Evolutionary conservation across 2,329 filamentous ascomycete species (phyloP).

Genomic region (Atkinsonella texensis): DNA sequence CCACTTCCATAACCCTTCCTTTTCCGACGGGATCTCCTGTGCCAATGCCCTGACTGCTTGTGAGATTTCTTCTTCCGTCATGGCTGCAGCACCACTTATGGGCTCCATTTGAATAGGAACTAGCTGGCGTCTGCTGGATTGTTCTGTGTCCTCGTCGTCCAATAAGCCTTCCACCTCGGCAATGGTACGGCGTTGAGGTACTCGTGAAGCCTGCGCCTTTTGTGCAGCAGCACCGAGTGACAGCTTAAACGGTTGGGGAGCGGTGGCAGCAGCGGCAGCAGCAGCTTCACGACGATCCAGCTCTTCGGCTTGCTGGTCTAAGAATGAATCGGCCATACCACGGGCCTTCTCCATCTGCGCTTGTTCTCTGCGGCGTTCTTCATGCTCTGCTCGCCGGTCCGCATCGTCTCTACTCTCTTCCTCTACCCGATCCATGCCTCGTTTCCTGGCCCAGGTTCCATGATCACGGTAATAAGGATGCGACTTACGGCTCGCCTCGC

Average conservation of each 20-base stretch:
- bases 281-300: conserved; percentile 40
- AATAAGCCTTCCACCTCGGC: conserved; percentile 89
- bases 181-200: conserved; percentile 60
- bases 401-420: conserved; percentile 71
- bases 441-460: conserved; percentile 72
- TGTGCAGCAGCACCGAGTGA: conserved; percentile 84
- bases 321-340: conserved; percentile 82
- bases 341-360: conserved; percentile 66
- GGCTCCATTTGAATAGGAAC: conserved; percentile 75
- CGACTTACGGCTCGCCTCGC: conserved; percentile 59
- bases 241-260: conserved; percentile 78
- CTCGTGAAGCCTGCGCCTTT: conserved; percentile 46
- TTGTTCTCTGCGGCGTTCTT: conserved; percentile 57
- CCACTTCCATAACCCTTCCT: conserved; percentile 84
- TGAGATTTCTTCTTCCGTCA: conserved; percentile 78
- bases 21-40: conserved; percentile 78
- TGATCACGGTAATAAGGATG: conserved; percentile 83
- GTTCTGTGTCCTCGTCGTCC: conserved; percentile 84
- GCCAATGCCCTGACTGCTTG: conserved; percentile 74
- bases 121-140: conserved; percentile 58
- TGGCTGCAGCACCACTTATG: conserved; percentile 44
- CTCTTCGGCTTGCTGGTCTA: conserved; percentile 72
- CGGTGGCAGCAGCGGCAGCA: conserved; percentile 21
- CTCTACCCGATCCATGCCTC: conserved; percentile 57
- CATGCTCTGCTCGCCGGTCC: conserved; percentile 67